Evolutionary conservation across 805 yeast species (phyloP), one percentile per base, ranked within the genome.

Genomic region (Pichia paraexigua): DNA sequence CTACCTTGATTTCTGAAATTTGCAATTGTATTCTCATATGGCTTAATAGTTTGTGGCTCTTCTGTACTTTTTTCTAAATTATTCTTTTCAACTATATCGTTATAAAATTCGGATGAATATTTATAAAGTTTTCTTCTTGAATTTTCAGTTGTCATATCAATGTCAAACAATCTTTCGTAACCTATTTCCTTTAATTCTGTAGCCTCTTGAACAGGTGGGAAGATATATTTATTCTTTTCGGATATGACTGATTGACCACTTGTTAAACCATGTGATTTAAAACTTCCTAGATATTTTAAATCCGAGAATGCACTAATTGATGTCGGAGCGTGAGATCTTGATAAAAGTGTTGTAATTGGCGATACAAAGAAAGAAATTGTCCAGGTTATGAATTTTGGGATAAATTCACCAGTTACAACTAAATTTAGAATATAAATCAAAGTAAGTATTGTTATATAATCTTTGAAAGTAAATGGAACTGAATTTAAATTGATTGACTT

Each of bases 191-290:
- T 77, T 53, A 86, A 70, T 22, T 75, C 63, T 0, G 82, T 78
- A 5, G 87, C 83, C 60, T 85, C 83, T 56, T 85, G 90, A 39
- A 85, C 74, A n/a, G 80, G 77, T n/a, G 94, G 94, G 61, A 77
- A 85, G 15, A 86, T 82, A 60, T 79, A 74, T 40, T 74, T 71
- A 20, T 80, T 73, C 13, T 71, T 66, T 17, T 84, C 76, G 21
- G 70, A 72, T 27, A 80, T 71, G 52, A 76, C 79, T 43, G 71
- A 62, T 17, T 45, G 41, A 13, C 32, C 43, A 27, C 28, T 43
- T 3, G 50, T 45, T 20, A 51, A n/a, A 35, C 51, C 51, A 45
- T 48, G 48, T 17, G 21, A 21, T 24, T 17, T 12, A 7, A 43
- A 32, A 5, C 40, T 15, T 27, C 58, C 58, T 18, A 53, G 46